Percentiles rank a stretch among this genome's conserved stretches.
phyloP scores from a whole-genome alignment of 2,329 filamentous ascomycete species.

The Rhinocladiella similis region DNA sequence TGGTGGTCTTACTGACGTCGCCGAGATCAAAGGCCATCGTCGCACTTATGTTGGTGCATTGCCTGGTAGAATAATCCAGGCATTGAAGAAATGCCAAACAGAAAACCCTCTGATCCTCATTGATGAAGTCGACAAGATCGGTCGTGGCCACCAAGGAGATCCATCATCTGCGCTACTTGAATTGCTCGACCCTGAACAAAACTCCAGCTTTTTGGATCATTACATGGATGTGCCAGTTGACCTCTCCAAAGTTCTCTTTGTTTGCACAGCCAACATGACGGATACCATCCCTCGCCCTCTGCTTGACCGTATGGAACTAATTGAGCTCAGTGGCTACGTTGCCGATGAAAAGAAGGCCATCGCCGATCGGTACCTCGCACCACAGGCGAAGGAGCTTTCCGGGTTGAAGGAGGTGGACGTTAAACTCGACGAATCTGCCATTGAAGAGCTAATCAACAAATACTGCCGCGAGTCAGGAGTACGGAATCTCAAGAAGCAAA shows the following conservation, averaged over 20 bases:
- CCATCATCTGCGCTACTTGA: slow-evolving; percentile 92
- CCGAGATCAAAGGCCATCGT: slow-evolving; percentile 97
- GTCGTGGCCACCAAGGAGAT: slow-evolving; percentile 92
- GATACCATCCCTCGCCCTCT: slow-evolving; percentile 95
- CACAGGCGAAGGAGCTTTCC: slow-evolving; percentile 89
- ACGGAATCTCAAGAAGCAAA: slow-evolving; percentile 97
- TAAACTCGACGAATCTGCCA: slow-evolving; percentile 79
- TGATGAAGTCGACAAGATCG: slow-evolving; percentile 98
- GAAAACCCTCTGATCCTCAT: slow-evolving; percentile 97
- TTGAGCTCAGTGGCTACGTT: slow-evolving; percentile 93
- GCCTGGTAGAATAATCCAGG: slow-evolving; percentile 95
- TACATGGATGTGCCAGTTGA: slow-evolving; percentile 99
- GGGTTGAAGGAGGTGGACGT: slow-evolving; percentile 90
- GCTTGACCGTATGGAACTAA: slow-evolving; percentile 96
- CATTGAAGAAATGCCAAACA: slow-evolving; percentile 97
- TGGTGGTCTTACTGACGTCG: slow-evolving; percentile 92
- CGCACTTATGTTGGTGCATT: slow-evolving; percentile 95
- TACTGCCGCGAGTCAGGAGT: slow-evolving; percentile 98
- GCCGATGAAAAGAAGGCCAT: slow-evolving; percentile 99
- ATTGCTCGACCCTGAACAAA: slow-evolving; percentile 93
- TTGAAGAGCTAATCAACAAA: slow-evolving; percentile 95
- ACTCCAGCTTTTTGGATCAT: slow-evolving; percentile 94
- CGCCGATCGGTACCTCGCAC: slow-evolving; percentile 86
- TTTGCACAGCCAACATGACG: slow-evolving; percentile 98
- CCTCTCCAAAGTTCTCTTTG: slow-evolving; percentile 94